These are phyloP conservation scores for Colletotrichum caudatum DNA, from an alignment of 2,329 filamentous ascomycete genomes.

Conservation along the genomic window DNA sequence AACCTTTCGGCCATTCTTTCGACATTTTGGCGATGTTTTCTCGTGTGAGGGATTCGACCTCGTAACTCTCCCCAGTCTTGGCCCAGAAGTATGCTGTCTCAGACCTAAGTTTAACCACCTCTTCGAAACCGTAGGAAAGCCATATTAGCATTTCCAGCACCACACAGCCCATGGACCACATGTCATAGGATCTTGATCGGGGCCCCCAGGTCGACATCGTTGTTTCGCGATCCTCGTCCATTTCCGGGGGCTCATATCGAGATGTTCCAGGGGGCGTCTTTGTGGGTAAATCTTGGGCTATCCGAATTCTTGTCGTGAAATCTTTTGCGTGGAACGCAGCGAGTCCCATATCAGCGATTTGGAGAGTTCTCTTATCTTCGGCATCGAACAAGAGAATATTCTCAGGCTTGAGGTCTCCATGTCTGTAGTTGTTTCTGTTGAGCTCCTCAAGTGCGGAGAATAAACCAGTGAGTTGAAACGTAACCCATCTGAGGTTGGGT, in stretches of 20 bases:
- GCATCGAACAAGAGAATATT: conserved; percentile 23
- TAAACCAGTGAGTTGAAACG: not conserved
- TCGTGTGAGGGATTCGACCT: not conserved
- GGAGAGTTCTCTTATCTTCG: rapidly evolving
- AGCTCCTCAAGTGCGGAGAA: conserved; percentile 3
- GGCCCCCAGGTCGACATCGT: not conserved
- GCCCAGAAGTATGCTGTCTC: conserved; percentile 4
- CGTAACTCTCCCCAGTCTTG: not conserved
- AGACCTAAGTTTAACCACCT: not conserved
- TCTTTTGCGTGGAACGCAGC: not conserved
- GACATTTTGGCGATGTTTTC: not conserved
- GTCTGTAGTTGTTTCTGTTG: not conserved
- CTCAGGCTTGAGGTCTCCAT: conserved; percentile 28
- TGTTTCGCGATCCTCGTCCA: not conserved
- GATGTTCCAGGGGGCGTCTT: conserved; percentile 4
- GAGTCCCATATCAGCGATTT: conserved; percentile 18
- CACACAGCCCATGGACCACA: conserved; percentile 50
- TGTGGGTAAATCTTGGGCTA: not conserved
- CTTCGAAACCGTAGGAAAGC: conserved; percentile 43
- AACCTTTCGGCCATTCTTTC: not conserved
- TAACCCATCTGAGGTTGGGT: not conserved
- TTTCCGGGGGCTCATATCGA: conserved; percentile 12
- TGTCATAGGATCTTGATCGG: conserved; percentile 46
- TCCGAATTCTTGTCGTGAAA: not conserved
- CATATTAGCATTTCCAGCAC: conserved; percentile 48